Percentiles rank a stretch among this genome's conserved stretches.
Evolutionary conservation across 108 stramenopile species (phyloP).

Genomic region (Cyclotella cryptica): DNA sequence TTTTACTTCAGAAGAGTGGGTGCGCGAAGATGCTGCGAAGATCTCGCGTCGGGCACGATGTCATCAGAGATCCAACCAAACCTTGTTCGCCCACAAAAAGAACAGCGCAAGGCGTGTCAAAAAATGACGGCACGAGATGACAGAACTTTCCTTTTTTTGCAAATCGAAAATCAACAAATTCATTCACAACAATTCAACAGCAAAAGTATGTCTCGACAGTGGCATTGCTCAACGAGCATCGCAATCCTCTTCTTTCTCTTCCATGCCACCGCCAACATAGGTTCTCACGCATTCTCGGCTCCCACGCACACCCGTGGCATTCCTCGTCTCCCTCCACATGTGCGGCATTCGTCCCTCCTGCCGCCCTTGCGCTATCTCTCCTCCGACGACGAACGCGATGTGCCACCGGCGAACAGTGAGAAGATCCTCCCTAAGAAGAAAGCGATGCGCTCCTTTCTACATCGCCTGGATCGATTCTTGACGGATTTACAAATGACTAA

Average conservation of each 20-base stretch:
- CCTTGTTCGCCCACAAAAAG: no score
- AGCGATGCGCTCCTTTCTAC: slow-evolving; percentile 29
- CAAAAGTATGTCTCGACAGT: not conserved
- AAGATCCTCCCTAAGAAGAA: not conserved
- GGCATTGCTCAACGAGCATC: not conserved
- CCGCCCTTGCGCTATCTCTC: not conserved
- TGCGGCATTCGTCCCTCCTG: not conserved
- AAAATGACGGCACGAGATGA: not conserved
- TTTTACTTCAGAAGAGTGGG: no score
- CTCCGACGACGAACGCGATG: slow-evolving; percentile 2
- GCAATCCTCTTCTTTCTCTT: not conserved
- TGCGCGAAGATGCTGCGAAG: no score
- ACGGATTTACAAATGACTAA: slow-evolving; percentile 45
- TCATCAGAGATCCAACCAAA: no score
- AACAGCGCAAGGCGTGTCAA: not conserved
- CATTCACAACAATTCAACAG: not conserved
- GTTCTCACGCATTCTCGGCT: not conserved
- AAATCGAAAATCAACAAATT: not conserved
- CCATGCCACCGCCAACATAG: not conserved
- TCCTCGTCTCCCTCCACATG: not conserved
- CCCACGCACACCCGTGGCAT: not conserved
- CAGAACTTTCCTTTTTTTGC: not conserved
- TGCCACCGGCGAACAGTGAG: not conserved
- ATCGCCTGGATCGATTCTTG: slow-evolving; percentile 45
- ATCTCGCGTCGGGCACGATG: no score